phyloP scores from a whole-genome alignment of 1,284 basidiomycete species.

The Sporisorium graminicola region DNA sequence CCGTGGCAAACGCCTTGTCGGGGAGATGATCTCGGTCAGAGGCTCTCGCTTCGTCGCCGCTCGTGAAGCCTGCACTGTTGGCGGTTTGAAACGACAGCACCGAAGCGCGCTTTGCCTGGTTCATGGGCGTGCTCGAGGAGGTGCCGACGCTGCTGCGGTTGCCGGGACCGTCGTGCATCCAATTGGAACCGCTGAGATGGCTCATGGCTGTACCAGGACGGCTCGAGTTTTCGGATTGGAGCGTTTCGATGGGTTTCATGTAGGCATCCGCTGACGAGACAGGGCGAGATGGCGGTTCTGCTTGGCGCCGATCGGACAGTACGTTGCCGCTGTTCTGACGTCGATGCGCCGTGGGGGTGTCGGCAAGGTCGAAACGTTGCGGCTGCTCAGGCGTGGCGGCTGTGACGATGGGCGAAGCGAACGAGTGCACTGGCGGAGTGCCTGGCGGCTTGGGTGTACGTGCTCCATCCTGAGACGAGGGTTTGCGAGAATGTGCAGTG shows the following conservation, averaged over 20 bases:
- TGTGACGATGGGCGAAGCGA: slow-evolving; percentile 27
- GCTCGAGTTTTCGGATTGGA: slow-evolving; percentile 35
- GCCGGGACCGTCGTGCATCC: slow-evolving; percentile 38
- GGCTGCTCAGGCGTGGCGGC: slow-evolving; percentile 41
- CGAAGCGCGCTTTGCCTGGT: slow-evolving; percentile 52
- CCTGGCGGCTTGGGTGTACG: slow-evolving; percentile 28
- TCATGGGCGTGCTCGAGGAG: slow-evolving; percentile 24
- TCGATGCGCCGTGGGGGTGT: slow-evolving; percentile 10
- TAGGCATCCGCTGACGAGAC: slow-evolving; percentile 52
- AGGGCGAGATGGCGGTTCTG: slow-evolving; percentile 21
- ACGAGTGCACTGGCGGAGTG: slow-evolving; percentile 14
- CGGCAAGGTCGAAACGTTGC: slow-evolving; percentile 2
- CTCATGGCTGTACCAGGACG: slow-evolving; percentile 49
- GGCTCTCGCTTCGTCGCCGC: slow-evolving; percentile 42
- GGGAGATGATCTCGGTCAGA: slow-evolving; percentile 32
- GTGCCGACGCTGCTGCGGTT: slow-evolving; percentile 53
- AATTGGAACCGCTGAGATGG: slow-evolving; percentile 46
- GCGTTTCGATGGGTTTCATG: slow-evolving; percentile 35
- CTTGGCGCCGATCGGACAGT: slow-evolving; percentile 1
- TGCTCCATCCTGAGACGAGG: slow-evolving; percentile 27
- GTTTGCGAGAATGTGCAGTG: slow-evolving; percentile 16
- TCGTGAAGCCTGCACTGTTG: slow-evolving; percentile 56
- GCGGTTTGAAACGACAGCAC: slow-evolving; percentile 65
- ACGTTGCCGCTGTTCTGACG: slow-evolving; percentile 16
- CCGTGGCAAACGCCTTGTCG: slow-evolving; percentile 2